Percentiles rank a stretch among this genome's conserved stretches.
These are phyloP conservation scores for Boletus fagicola DNA, from an alignment of 768 basidiomycete genomes.

Conservation along the genomic window DNA sequence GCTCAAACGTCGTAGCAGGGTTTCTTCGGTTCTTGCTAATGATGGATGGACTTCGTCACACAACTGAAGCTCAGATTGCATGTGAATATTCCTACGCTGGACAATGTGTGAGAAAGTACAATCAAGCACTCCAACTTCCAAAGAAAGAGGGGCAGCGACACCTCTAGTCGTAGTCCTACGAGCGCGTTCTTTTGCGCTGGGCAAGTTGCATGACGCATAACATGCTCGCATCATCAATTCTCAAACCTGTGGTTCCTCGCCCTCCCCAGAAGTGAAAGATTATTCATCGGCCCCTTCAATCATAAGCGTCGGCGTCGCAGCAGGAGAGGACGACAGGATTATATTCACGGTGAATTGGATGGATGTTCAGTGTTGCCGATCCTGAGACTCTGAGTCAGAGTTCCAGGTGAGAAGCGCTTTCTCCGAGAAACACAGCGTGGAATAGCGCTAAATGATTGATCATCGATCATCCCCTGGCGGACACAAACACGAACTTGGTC, in stretches of 20 bases:
- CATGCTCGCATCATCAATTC: no score
- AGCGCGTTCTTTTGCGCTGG: neutral
- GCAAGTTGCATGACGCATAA: neutral
- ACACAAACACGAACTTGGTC: neutral
- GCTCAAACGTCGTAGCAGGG: conserved; percentile 9
- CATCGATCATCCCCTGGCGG: neutral
- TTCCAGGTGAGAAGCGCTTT: neutral
- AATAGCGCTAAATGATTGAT: no score
- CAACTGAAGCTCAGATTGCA: neutral
- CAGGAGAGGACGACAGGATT: neutral
- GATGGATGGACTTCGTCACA: conserved; percentile 5
- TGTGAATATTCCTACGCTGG: neutral
- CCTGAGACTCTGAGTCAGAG: no score
- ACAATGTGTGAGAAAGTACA: neutral
- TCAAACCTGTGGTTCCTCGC: neutral
- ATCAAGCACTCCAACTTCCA: neutral
- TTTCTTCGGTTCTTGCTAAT: neutral
- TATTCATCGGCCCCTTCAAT: no score
- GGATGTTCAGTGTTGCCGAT: no score
- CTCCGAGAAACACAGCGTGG: no score
- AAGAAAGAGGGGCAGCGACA: neutral
- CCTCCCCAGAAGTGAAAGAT: no score
- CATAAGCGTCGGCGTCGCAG: neutral
- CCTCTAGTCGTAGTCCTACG: neutral
- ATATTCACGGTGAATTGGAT: neutral